These are phyloP conservation scores for Furcasterigmium sp. DNA, from an alignment of 2,329 filamentous ascomycete species.

Conservation along the genomic window DNA sequence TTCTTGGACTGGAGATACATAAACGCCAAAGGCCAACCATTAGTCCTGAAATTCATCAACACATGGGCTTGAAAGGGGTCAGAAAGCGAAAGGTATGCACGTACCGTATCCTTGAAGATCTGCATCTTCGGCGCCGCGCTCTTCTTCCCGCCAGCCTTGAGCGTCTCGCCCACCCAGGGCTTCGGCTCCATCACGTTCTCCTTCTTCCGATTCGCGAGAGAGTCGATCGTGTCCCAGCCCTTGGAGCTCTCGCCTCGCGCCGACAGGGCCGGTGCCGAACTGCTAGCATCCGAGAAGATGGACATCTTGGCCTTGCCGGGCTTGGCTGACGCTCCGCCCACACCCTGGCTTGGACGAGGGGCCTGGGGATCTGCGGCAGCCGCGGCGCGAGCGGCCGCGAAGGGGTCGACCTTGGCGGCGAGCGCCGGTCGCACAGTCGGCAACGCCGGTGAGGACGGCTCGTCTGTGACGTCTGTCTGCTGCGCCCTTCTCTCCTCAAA, in stretches of 20 bases:
- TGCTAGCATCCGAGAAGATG: constrained; percentile 79
- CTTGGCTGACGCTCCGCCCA: constrained; percentile 50
- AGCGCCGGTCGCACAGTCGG: constrained; percentile 78
- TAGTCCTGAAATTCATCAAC: constrained; percentile 96
- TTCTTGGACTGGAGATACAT: constrained; percentile 40
- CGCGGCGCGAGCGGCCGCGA: constrained; percentile 50
- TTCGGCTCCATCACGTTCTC: constrained; percentile 84
- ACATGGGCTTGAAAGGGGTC: constrained; percentile 44
- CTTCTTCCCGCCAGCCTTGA: constrained; percentile 83
- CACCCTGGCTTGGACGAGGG: constrained; percentile 41
- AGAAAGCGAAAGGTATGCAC: constrained; percentile 28
- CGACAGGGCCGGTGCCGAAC: constrained; percentile 46
- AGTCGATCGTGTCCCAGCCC: constrained; percentile 91
- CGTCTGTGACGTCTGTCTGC: constrained; percentile 53
- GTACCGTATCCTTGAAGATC: constrained; percentile 95
- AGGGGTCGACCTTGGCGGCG: constrained; percentile 81
- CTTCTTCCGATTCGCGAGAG: constrained; percentile 83
- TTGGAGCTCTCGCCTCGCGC: constrained; percentile 50
- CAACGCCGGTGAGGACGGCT: constrained; percentile 80
- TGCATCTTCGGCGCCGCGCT: constrained; percentile 73
- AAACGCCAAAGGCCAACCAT: constrained; percentile 47
- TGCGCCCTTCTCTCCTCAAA: constrained; percentile 76
- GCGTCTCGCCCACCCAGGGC: constrained; percentile 86
- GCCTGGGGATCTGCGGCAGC: constrained; percentile 60
- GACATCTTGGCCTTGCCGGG: constrained; percentile 75